These are phyloP conservation scores for Simmondsia chinensis DNA, from an alignment of 148 eudicot genomes.

Conservation along the genomic window DNA sequence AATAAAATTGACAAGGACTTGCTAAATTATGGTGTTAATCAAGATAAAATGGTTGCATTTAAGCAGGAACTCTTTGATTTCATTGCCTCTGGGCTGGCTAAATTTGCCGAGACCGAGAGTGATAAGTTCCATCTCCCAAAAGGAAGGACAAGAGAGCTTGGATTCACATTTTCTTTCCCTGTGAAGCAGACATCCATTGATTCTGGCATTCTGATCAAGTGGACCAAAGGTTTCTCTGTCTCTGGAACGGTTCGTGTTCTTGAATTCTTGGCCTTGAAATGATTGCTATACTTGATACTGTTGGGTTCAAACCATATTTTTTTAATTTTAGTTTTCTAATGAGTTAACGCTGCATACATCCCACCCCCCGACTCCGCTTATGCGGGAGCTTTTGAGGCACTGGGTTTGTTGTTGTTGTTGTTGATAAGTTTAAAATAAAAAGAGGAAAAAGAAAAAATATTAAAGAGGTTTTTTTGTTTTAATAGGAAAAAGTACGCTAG, in stretches of 20 bases:
- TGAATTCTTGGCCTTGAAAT: no score
- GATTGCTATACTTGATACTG: no score
- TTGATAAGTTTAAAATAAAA: neutral
- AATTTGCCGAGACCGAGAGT: conserved; percentile 44
- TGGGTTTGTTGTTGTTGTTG: neutral
- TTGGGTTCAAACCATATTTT: no score
- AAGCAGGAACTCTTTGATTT: conserved; percentile 68
- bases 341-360: no score
- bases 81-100: conserved; percentile 54
- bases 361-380: no score
- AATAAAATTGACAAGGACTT: no score
- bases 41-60: neutral
- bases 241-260: conserved; percentile 57
- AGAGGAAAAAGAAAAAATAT: no score
- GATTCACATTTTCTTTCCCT: conserved; percentile 82
- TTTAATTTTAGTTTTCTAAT: neutral
- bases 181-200: conserved; percentile 73
- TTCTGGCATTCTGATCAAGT: conserved; percentile 65
- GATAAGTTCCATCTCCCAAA: conserved; percentile 26
- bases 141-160: conserved; percentile 58
- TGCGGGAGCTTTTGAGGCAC: no score
- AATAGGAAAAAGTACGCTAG: no score
- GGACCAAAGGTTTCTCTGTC: conserved; percentile 83
- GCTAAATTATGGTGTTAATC: neutral
- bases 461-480: no score